phyloP scores from a whole-genome alignment of 148 eudicot species.

The Cornus controversa region DNA sequence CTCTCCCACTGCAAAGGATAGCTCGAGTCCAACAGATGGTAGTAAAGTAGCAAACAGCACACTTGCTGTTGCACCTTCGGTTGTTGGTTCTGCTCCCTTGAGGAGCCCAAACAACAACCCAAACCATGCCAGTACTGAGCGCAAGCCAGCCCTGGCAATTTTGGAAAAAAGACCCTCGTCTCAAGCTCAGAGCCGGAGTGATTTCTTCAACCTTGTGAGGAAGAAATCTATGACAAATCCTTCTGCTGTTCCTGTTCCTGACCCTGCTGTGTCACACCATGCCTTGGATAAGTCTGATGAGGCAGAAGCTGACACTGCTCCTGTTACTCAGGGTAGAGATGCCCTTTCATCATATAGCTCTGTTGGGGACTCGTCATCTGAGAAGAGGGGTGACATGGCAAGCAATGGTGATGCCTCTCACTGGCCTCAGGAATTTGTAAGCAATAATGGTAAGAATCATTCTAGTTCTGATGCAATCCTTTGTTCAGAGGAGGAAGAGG shows the following conservation, averaged over 20 bases:
- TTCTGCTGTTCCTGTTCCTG: slow-evolving; percentile 26
- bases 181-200: slow-evolving; percentile 39
- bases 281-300: slow-evolving; percentile 23
- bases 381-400: slow-evolving; percentile 13
- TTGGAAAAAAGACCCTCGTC: slow-evolving; percentile 30
- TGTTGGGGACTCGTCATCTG: slow-evolving; percentile 10
- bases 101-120: slow-evolving; percentile 18
- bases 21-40: slow-evolving; percentile 28
- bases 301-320: slow-evolving; percentile 13
- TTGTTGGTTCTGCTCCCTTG: slow-evolving; percentile 23
- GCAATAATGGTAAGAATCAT: slow-evolving; percentile 29
- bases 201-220: slow-evolving; percentile 38
- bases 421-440: slow-evolving; percentile 4
- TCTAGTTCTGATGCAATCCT: slow-evolving; percentile 21
- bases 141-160: slow-evolving; percentile 11
- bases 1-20: slow-evolving; percentile 31
- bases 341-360: neutral
- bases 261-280: slow-evolving; percentile 9
- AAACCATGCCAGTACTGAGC: slow-evolving; percentile 6
- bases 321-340: slow-evolving; percentile 19
- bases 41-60: slow-evolving; percentile 21
- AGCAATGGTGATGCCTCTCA: slow-evolving; percentile 22
- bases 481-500: slow-evolving; percentile 52
- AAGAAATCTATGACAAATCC: slow-evolving; percentile 34
- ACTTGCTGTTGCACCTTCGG: slow-evolving; percentile 22